Percentiles rank a stretch among this genome's conserved stretches.
phyloP scores from a whole-genome alignment of 495 filamentous ascomycete species.

The Tuber indicum region DNA sequence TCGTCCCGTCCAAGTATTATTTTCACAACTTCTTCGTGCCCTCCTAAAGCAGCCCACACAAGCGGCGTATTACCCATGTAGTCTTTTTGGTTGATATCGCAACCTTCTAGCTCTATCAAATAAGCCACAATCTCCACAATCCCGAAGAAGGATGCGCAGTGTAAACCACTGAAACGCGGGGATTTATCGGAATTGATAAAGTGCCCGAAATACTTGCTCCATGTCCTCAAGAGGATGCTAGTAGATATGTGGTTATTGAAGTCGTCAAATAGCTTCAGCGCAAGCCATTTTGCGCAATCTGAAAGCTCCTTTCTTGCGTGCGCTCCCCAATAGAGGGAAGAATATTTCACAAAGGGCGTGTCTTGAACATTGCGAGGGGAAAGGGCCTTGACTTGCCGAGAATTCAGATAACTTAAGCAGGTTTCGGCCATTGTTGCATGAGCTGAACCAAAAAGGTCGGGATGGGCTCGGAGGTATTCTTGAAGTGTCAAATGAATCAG shows the following conservation, averaged over 20 bases:
- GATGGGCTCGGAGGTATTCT: too few species aligned
- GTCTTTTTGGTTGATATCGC: background rate
- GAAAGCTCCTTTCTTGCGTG: too few species aligned
- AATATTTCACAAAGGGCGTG: background rate
- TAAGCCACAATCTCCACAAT: background rate
- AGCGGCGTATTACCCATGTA: background rate
- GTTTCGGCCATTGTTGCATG: background rate
- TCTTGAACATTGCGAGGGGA: background rate
- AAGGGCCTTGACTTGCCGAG: background rate
- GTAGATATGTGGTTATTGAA: too few species aligned
- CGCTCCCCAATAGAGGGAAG: background rate
- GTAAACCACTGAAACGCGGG: background rate
- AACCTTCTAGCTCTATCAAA: background rate
- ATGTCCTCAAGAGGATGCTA: background rate
- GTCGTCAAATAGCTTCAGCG: too few species aligned
- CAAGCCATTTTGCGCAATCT: too few species aligned
- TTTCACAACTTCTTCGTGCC: background rate
- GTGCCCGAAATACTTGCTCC: accelerated
- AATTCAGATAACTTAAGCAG: background rate
- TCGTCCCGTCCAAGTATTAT: background rate
- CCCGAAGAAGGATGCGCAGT: background rate
- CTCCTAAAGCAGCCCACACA: background rate
- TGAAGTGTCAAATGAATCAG: too few species aligned
- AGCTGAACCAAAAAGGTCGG: background rate
- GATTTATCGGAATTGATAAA: background rate